A percentile compares a stretch with the other conserved stretches of the same genome.
phyloP scores from a whole-genome alignment of 352 stramenopile genomes.

The Peronosclerospora sorghi region DNA sequence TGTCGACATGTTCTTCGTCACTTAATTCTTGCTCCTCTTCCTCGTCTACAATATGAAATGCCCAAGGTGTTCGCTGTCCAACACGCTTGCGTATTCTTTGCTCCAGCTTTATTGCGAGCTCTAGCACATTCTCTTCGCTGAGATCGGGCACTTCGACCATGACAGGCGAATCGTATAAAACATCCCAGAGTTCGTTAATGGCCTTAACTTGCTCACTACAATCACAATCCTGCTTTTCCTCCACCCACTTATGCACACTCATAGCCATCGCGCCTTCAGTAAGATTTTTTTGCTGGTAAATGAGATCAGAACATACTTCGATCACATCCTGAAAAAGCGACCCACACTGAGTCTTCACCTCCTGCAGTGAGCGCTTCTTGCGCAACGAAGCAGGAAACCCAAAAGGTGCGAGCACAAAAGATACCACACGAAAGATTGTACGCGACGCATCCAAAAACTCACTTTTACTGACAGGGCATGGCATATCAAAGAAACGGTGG shows the following conservation, averaged over 20 bases:
- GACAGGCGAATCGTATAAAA: constrained; percentile 46
- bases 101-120: constrained; percentile 36
- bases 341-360: constrained; percentile 62
- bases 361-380: constrained; percentile 47
- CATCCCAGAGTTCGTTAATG: constrained; percentile 67
- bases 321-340: constrained; percentile 79
- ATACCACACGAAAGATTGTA: constrained; percentile 66
- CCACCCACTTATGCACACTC: constrained; percentile 82
- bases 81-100: constrained; percentile 29
- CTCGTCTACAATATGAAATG: constrained; percentile 23
- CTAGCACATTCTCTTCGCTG: constrained; percentile 29
- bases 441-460: constrained; percentile 56
- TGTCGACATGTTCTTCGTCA: constrained; percentile 13
- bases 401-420: constrained; percentile 72
- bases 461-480: constrained; percentile 44
- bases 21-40: constrained; percentile 12
- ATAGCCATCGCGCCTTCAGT: constrained; percentile 81
- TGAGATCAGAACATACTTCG: constrained; percentile 76
- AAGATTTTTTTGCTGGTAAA: constrained; percentile 60
- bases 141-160: constrained; percentile 64
- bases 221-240: constrained; percentile 53
- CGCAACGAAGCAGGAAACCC: constrained; percentile 50
- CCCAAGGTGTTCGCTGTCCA: constrained; percentile 55
- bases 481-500: constrained; percentile 76
- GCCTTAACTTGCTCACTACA: constrained; percentile 57